Evolutionary conservation across 2,329 filamentous ascomycete genomes (phyloP).

Genomic region (Ilyonectria mors-panacis): DNA sequence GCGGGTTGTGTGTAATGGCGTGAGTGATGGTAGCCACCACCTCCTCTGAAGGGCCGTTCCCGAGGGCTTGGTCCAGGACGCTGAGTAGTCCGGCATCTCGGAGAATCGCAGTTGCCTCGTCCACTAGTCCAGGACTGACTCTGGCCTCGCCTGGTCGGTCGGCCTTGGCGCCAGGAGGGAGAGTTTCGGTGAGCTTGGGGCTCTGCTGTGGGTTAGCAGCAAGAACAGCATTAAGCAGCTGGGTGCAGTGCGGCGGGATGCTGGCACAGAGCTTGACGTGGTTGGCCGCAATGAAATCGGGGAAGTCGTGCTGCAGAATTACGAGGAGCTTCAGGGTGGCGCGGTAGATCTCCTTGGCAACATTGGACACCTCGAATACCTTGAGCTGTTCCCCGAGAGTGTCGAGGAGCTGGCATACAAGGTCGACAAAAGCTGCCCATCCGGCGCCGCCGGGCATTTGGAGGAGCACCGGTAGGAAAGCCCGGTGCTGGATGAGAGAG

Average conservation of each 20-base stretch:
- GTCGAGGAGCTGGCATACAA: conserved; percentile 79
- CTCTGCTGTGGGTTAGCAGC: conserved; percentile 81
- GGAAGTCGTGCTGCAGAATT: conserved; percentile 92
- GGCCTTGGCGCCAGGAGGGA: conserved; percentile 75
- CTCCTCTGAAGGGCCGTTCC: conserved; percentile 77
- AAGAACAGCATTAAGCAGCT: conserved; percentile 90
- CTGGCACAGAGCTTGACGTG: conserved; percentile 85
- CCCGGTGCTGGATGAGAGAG: conserved; percentile 84
- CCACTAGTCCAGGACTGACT: conserved; percentile 75
- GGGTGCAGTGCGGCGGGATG: conserved; percentile 87
- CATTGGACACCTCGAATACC: conserved; percentile 75
- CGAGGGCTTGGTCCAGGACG: conserved; percentile 72
- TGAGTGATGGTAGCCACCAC: conserved; percentile 83
- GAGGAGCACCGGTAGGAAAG: conserved; percentile 86
- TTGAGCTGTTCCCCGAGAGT: conserved; percentile 88
- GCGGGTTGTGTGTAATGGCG: conserved; percentile 74
- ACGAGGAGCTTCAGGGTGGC: conserved; percentile 86
- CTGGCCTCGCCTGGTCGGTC: conserved; percentile 83
- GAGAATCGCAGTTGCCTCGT: conserved; percentile 72
- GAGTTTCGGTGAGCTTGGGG: conserved; percentile 76
- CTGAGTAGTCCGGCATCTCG: conserved; percentile 69
- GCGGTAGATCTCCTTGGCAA: conserved; percentile 87
- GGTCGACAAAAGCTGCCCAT: conserved; percentile 82
- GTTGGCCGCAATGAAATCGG: conserved; percentile 91
- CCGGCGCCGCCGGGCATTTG: conserved; percentile 76